These are phyloP conservation scores for Globisporangium spinosum DNA, from an alignment of 352 stramenopile genomes.

Conservation along the genomic window DNA sequence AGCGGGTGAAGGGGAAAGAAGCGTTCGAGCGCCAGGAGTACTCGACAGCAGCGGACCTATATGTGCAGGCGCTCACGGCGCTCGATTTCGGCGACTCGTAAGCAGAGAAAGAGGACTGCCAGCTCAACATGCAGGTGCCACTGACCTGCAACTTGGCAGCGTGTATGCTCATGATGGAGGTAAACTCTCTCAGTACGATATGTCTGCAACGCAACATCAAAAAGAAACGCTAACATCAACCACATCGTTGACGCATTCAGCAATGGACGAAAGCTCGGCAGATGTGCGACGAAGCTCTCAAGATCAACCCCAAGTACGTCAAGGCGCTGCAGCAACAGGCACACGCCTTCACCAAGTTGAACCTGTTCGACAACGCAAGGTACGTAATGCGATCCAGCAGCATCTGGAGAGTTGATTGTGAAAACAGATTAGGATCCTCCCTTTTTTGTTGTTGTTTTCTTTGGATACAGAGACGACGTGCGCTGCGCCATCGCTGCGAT, in stretches of 20 bases:
- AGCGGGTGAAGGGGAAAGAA: constrained; percentile 45
- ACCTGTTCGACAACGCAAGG: constrained; percentile 58
- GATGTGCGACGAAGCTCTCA: constrained; percentile 57
- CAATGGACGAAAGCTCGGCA: constrained; percentile 48
- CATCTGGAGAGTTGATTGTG: neutral
- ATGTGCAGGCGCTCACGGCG: constrained; percentile 65
- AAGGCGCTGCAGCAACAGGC: constrained; percentile 63
- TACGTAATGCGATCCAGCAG: constrained; percentile 16
- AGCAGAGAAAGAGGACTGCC: constrained; percentile 35
- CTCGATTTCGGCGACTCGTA: constrained; percentile 51
- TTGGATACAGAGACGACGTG: constrained; percentile 34
- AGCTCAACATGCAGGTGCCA: constrained; percentile 56
- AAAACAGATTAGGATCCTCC: neutral
- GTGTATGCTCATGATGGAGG: constrained; percentile 72
- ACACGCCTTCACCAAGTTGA: constrained; percentile 46
- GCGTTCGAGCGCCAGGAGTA: constrained; percentile 45
- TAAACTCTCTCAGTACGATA: constrained; percentile 3
- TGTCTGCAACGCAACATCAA: neutral
- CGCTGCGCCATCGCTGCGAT: constrained; percentile 24
- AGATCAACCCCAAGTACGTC: constrained; percentile 37
- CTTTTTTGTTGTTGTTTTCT: neutral
- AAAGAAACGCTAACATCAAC: too few species aligned
- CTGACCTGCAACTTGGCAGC: constrained; percentile 77
- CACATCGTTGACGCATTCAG: too few species aligned
- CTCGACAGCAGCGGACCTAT: constrained; percentile 51